Conservation (phyloP, 345 rosid genomes). For the Populus simonii region DNA sequence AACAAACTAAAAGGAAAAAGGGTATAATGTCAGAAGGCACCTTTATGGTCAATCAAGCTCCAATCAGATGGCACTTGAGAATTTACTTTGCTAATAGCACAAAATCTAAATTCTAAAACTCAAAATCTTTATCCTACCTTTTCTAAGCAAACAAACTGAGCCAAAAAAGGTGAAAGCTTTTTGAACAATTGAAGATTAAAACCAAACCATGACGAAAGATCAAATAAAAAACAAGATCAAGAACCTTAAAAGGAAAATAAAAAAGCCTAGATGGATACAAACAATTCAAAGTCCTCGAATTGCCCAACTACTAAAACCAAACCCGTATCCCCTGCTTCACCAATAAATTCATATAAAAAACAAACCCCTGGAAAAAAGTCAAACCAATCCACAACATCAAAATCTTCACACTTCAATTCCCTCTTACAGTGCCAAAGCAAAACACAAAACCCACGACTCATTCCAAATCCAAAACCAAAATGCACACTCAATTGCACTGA, state of each 20-base stretch:
- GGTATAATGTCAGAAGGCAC: background rate
- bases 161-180: background rate
- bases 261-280: background rate
- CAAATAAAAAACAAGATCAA: background rate
- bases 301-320: constrained; percentile 17
- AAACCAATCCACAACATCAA: background rate
- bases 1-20: background rate
- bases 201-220: background rate
- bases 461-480: constrained; percentile 4
- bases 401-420: background rate
- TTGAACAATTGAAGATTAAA: background rate
- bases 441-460: constrained; percentile 1
- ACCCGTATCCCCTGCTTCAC: background rate
- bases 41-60: background rate
- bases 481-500: background rate
- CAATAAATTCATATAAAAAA: background rate
- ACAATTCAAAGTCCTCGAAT: background rate
- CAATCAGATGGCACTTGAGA: background rate
- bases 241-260: background rate
- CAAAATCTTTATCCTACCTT: background rate
- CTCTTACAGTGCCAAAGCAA: background rate
- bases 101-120: background rate
- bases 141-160: background rate
- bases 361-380: background rate
- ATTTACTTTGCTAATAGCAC: background rate